A percentile compares a stretch with the other conserved stretches of the same genome.
Conservation (phyloP, 495 filamentous ascomycete species). For the Podospora bellae-mahoneyi region DNA sequence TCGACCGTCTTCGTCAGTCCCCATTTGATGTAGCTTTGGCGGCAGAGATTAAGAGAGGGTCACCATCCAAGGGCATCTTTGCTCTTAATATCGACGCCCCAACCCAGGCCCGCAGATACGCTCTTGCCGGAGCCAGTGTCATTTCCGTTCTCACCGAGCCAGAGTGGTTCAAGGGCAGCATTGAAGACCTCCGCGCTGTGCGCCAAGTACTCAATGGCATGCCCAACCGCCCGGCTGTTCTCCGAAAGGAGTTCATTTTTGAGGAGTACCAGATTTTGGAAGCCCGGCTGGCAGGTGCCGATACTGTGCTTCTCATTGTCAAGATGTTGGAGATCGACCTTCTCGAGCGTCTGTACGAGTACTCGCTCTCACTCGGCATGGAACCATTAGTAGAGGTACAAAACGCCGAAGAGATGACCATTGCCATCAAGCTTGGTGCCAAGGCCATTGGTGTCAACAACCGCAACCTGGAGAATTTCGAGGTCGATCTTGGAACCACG, state of each 20-base stretch:
- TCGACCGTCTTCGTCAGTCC: conserved; percentile 71
- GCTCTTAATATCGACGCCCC: conserved; percentile 82
- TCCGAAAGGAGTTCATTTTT: conserved; percentile 97
- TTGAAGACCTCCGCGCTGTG: conserved; percentile 88
- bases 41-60: conserved; percentile 96
- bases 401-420: conserved; percentile 85
- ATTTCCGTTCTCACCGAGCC: conserved; percentile 98
- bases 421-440: conserved; percentile 80
- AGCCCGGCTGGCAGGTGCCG: conserved; percentile 86
- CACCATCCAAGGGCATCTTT: conserved; percentile 94
- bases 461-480: conserved; percentile 89
- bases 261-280: conserved; percentile 98
- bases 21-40: conserved; percentile 80
- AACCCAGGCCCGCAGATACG: conserved; percentile 86
- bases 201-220: conserved; percentile 84
- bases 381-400: conserved; percentile 97
- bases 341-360: conserved; percentile 77
- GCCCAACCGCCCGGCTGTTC: conserved; percentile 83
- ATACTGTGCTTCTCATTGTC: conserved; percentile 93
- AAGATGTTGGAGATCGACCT: conserved; percentile 86
- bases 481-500: conserved; percentile 93
- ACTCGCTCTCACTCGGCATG: conserved; percentile 90
- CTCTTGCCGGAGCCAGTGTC: conserved; percentile 87
- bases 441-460: conserved; percentile 98
- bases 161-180: conserved; percentile 97